Conservation (phyloP, 2,329 filamentous ascomycete genomes). For the Arthrobotrys sinensis region DNA sequence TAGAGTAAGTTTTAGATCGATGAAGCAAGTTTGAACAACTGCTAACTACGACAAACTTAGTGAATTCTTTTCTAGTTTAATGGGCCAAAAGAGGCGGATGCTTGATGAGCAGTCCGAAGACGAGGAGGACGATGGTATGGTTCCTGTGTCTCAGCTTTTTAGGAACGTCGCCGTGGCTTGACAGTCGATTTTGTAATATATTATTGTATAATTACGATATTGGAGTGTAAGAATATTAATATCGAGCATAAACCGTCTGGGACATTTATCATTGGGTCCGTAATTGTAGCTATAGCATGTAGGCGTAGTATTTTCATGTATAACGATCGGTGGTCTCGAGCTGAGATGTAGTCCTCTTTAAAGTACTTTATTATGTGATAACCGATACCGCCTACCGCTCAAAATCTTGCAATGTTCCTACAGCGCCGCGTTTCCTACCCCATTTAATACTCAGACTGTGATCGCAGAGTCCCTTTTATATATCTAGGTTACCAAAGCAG, state of each 20-base stretch:
- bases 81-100: conserved; percentile 69
- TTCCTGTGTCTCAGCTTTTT: conserved; percentile 68
- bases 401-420: no score
- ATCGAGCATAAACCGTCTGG: background rate
- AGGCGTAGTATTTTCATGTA: no score
- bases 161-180: conserved; percentile 63
- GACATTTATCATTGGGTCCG: background rate
- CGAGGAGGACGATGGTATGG: conserved; percentile 65
- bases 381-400: no score
- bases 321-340: no score
- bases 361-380: no score
- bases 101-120: conserved; percentile 68
- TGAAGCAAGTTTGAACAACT: background rate
- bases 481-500: background rate
- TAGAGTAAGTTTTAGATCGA: conserved; percentile 70
- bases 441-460: no score
- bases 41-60: conserved; percentile 34
- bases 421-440: no score
- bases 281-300: no score
- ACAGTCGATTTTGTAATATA: conserved; percentile 31
- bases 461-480: background rate
- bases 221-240: conserved; percentile 37
- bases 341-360: no score
- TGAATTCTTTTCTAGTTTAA: conserved; percentile 71
- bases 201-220: conserved; percentile 9